Evolutionary conservation across 2,329 filamentous ascomycete genomes (phyloP), one percentile per base, ranked within the genome.

Genomic region (Xylariaceae sp.): DNA sequence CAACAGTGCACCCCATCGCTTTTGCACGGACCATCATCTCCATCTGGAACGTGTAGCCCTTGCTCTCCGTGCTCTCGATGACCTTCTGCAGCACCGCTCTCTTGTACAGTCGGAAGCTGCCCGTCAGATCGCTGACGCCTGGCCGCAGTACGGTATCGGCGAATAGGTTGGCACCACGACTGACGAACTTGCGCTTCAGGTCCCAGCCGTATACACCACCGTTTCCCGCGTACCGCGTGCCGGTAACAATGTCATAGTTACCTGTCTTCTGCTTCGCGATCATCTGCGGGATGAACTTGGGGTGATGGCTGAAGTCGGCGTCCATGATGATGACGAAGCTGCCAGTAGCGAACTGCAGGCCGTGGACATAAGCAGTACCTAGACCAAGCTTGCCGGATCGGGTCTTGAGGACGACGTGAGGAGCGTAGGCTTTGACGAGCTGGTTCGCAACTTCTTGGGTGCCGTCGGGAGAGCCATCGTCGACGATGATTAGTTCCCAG

Each of bases 241-340:
- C 93, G 2, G 91, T 97, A 35, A 98, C 90, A 56, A 98, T 98
- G 62, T 98, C 93, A 72, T 89, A 95, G 72, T 89, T 81, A 51
- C 74, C 83, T 47, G 64, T 65, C 65, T 81, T 78, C 68, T 97
- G 93, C 53, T 83, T 78, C 45, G 77, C 78, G 58, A 98, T 88
- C 89, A 98, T 97, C 62, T 84, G 76, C 40, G 90, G 83, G 68
- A 98, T 95, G 79, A 97, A 98, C 72, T 97, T 98, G 62, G 93
- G 93, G 75, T 98, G 93, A 73, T 98, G 93, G 56, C 82, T 89
- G 78, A 98, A 98, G 71, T 98, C 93, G 68, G 94, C 93, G 73
- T 98, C 93, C 93, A 98, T 98, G 78, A 98, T 98, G 74, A 98
- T 88, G 63, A 98, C 88, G 62, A 83, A 97, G 78, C 94, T 96